Base-by-base conservation (phyloP, 2,329 filamentous ascomycete species). In the Chaetomiaceae sp. region DNA sequence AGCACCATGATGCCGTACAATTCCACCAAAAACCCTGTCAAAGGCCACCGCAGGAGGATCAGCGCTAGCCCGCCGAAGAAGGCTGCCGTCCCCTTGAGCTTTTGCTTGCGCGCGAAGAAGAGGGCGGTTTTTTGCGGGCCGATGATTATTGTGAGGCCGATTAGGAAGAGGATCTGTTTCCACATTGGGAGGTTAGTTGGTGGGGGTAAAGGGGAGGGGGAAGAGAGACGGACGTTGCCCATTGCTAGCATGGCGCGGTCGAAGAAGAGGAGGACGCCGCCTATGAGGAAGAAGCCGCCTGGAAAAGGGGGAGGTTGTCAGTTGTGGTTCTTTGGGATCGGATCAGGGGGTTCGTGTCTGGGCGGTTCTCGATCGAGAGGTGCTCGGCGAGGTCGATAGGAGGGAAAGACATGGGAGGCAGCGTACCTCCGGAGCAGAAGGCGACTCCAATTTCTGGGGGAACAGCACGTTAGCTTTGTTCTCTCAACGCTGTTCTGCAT, bases 221-320 rank as follows among this genome's bases (percentile, higher is more conserved):
- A 44, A 38, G 51, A 38, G 58, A 23, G 34, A 56, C 76, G 66
- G 81, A 92, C 88, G 68, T 97, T 97, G 75, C 94, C 94, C 94
- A 97, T 97, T 63, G 92, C 92, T 53, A 99, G 84, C 89, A 97
- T 91, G 66, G 94, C 89, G 61, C 94, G 84, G 74, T 99, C 94
- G 76, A 99, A 99, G 77, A 99, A 97, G 73, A 99, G 82, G 73
- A 99, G 80, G 9, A 99, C 89, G 57, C 94, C 94, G 67, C 90
- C 89, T 68, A 96, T 82, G 53, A 99, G 83, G 79, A 99, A 99
- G 77, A 97, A 86, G 62, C 88, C 90, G 71, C 92, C 92, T 95
- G 42, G 36, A 51, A 38, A 37, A 58, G 51, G 50, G 50, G 58
- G 66, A 61, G 62, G 65, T 53, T 58, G 39, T 49, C 36, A 44